phyloP scores from a whole-genome alignment of 345 rosid genomes.

The Brassica cretica region DNA sequence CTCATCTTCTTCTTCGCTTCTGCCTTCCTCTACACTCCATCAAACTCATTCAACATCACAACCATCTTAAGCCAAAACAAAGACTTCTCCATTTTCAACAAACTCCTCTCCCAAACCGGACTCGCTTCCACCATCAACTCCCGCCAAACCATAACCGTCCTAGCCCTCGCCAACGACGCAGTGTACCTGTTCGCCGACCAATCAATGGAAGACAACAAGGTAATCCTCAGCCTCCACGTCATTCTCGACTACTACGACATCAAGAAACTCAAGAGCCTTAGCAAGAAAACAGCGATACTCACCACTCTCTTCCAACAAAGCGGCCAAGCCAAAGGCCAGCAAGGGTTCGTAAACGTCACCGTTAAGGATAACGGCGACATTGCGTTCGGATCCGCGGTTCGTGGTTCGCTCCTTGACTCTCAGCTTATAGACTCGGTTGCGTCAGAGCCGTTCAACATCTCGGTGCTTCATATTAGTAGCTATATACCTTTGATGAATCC shows the following conservation, averaged over 20 bases:
- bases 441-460: slow-evolving; percentile 66
- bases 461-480: slow-evolving; percentile 58
- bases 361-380: slow-evolving; percentile 66
- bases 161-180: slow-evolving; percentile 63
- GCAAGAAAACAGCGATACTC: slow-evolving; percentile 55
- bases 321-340: slow-evolving; percentile 70
- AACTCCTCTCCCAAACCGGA: slow-evolving; percentile 59
- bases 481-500: slow-evolving; percentile 40
- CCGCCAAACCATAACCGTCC: slow-evolving; percentile 70
- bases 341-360: slow-evolving; percentile 78
- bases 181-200: slow-evolving; percentile 53
- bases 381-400: slow-evolving; percentile 62
- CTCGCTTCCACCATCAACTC: slow-evolving; percentile 79
- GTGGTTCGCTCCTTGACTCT: slow-evolving; percentile 64
- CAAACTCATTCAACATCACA: slow-evolving; percentile 64
- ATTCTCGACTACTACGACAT: slow-evolving; percentile 74
- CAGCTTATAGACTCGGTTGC: slow-evolving; percentile 57
- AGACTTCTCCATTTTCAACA: slow-evolving; percentile 66
- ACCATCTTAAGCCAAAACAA: slow-evolving; percentile 57
- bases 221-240: slow-evolving; percentile 61
- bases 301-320: slow-evolving; percentile 86
- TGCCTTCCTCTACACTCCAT: slow-evolving; percentile 29
- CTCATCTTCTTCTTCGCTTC: slow-evolving; percentile 36
- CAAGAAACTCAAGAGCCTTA: slow-evolving; percentile 68
- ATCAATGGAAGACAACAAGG: slow-evolving; percentile 58